phyloP scores from a whole-genome alignment of 192 early-diverging fungal genomes.

The Allomyces javanicus region DNA sequence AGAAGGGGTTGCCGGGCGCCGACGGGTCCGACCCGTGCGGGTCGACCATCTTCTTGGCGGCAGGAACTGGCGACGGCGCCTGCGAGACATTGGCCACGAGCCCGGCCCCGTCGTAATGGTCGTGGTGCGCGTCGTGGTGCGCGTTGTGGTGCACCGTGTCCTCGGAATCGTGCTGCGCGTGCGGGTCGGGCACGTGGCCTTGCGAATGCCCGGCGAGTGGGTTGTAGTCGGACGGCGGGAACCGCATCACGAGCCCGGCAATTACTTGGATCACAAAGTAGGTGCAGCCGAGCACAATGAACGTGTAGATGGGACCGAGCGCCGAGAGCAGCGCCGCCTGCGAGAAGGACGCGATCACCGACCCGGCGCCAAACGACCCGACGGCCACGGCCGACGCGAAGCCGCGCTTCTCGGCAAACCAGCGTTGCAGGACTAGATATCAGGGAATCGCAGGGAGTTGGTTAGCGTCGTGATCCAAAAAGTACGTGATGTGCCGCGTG shows the following conservation, averaged over 20 bases:
- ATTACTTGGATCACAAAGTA: slow-evolving; percentile 40
- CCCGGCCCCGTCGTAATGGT: no score
- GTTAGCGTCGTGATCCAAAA: no score
- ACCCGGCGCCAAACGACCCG: slow-evolving; percentile 54
- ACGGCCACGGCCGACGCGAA: slow-evolving; percentile 42
- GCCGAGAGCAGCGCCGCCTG: slow-evolving; percentile 34
- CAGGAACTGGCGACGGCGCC: no score
- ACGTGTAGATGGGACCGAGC: slow-evolving; percentile 32
- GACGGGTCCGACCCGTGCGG: background rate
- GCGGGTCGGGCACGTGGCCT: no score
- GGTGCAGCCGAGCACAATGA: slow-evolving; percentile 40
- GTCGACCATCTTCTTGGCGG: background rate
- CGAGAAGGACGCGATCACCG: slow-evolving; percentile 44
- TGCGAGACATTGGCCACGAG: no score
- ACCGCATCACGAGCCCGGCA: slow-evolving; percentile 29
- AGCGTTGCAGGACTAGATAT: slow-evolving; percentile 27
- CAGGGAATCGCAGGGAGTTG: no score
- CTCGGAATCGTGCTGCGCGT: no score
- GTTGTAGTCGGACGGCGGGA: slow-evolving; percentile 39
- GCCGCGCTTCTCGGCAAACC: slow-evolving; percentile 39
- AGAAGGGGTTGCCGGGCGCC: slow-evolving; percentile 4
- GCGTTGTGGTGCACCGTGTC: no score
- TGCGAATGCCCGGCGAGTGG: background rate
- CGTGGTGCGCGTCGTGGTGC: no score
- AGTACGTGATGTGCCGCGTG: no score